Percentiles rank a stretch among this genome's conserved stretches.
phyloP scores from a whole-genome alignment of 768 basidiomycete genomes.

The Lepiota brunneoincarnata region DNA sequence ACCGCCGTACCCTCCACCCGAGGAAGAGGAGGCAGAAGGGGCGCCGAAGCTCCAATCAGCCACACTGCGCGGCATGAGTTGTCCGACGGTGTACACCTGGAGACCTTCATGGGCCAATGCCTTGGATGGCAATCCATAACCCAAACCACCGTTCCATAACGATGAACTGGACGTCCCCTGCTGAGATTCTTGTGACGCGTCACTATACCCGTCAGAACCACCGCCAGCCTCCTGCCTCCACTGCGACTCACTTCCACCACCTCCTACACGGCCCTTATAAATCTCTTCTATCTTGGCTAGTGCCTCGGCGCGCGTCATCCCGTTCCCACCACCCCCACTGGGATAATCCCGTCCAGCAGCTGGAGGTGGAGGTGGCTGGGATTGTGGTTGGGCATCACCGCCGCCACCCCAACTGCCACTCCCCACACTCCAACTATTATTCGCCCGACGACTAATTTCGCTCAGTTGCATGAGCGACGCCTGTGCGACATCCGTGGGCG shows the following conservation, averaged over 20 bases:
- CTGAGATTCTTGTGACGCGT: conserved; percentile 8
- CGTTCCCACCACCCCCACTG: conserved; percentile 3
- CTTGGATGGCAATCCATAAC: conserved; percentile 10
- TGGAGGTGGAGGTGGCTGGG: neutral
- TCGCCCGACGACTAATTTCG: conserved; percentile 67
- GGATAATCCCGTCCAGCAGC: neutral
- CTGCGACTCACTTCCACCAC: conserved; percentile 5
- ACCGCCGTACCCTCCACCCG: neutral
- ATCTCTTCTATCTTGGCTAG: conserved; percentile 54
- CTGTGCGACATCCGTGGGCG: conserved; percentile 47
- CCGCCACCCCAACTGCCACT: conserved; percentile 29
- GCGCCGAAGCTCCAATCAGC: conserved; percentile 60
- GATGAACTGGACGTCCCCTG: neutral
- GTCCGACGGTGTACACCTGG: conserved; percentile 80
- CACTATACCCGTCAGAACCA: neutral
- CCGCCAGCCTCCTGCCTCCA: conserved; percentile 4
- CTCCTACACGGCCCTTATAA: conserved; percentile 32
- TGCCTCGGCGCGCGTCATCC: conserved; percentile 39
- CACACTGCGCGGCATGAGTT: conserved; percentile 57
- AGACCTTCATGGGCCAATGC: conserved; percentile 56
- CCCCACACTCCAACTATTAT: conserved; percentile 25
- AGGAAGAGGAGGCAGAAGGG: neutral
- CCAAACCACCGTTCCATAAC: conserved; percentile 1
- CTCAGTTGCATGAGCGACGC: conserved; percentile 77
- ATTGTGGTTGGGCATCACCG: conserved; percentile 7